Base-by-base conservation (phyloP, 2,329 filamentous ascomycete species). In the Botryotinia convoluta region DNA sequence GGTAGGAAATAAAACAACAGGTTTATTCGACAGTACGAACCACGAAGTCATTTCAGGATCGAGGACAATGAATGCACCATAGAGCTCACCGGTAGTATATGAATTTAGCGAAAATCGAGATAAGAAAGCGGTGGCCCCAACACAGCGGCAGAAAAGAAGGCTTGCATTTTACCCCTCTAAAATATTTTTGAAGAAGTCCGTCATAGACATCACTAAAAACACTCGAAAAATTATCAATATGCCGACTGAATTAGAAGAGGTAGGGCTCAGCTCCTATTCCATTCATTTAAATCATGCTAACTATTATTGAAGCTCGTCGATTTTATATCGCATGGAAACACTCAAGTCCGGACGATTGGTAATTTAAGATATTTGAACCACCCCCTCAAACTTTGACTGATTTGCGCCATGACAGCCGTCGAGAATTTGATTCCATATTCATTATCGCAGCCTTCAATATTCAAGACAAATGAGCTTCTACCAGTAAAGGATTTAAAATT, bases 251-350 rank as follows among this genome's bases (percentile, higher is more conserved):
- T 82, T 94, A 62, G 91, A 94, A 84, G 92, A 94, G 84, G 92
- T 93, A 84, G 60, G 81, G 32, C 61, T 12, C 14, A n/a, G 2
- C 26, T 54, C 12, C 3, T 45, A 35, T 1, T 32, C 2, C 4
- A n/a, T 39, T 5, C 22, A 26, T n/a, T 12, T 35, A 57, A 63
- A 60, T 22, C 9, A 14, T 32, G 10, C 39, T 48, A 32, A 74
- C 75, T 77, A 64, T 77, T 57, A 67, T 37, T 74, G 65, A 78
- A 97, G 93, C 90, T 97, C 71, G 94, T 98, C 75, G 94, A 94
- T 82, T 98, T 98, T 83, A 92, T 98, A 74, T 92, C 93, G 83
- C 92, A 97, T 84, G 93, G 93, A 74, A 97, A 97, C 81, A 93
- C 94, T 60, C 93, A 97, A 81, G 94, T 98, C 76, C 90, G 96